Conservation (phyloP, 164 flowering plant species). For the Aristolochia fimbriata region DNA sequence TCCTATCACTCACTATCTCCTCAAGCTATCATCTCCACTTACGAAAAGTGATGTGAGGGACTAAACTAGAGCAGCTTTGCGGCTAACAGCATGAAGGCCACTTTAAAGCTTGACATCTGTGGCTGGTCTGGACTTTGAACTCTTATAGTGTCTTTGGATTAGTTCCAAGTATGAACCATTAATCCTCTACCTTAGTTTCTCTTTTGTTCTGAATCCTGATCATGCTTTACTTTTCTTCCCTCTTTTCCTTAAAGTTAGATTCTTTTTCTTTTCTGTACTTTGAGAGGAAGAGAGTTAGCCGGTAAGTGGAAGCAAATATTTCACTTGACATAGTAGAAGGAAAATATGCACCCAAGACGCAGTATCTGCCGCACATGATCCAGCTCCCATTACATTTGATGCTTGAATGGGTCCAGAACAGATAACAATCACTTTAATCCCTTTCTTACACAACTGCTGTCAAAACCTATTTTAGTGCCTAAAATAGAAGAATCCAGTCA, state of each 20-base stretch:
- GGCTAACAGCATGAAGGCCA: background rate
- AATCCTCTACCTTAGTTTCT: no score
- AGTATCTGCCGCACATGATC: conserved; percentile 16
- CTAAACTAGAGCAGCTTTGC: background rate
- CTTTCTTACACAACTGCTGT: conserved; percentile 66
- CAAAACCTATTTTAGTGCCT: background rate
- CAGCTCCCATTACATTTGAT: conserved; percentile 37
- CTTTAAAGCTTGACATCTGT: background rate
- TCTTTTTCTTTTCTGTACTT: no score
- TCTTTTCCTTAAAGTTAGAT: no score
- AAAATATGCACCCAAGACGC: conserved; percentile 38
- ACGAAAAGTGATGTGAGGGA: background rate
- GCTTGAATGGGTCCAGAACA: conserved; percentile 97
- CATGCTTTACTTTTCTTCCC: no score
- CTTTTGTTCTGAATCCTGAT: no score
- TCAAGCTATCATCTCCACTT: no score
- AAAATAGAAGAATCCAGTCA: no score
- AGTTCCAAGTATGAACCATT: no score
- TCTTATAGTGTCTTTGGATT: background rate
- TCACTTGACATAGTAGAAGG: background rate
- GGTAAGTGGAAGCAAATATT: no score
- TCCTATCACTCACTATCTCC: no score
- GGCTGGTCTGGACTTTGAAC: background rate
- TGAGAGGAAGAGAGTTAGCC: no score
- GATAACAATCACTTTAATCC: conserved; percentile 83